Evolutionary conservation across 2,329 filamentous ascomycete species (phyloP).

Genomic region (Neonectria faginata): DNA sequence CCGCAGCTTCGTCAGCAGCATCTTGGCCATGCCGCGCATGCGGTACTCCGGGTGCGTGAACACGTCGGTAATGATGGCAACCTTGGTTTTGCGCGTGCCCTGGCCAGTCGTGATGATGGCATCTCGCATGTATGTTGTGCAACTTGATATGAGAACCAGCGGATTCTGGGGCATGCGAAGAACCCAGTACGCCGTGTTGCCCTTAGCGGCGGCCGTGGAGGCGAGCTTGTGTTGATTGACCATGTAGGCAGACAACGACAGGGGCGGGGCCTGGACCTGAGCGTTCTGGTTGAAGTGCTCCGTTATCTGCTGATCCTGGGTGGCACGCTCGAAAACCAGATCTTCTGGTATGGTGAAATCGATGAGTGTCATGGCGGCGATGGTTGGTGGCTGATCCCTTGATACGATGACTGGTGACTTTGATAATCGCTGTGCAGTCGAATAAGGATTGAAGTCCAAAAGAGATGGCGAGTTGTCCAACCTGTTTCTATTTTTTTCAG

Average conservation of each 20-base stretch:
- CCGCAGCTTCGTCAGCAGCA: constrained; percentile 49
- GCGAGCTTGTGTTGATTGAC: constrained; percentile 31
- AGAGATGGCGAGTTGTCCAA: neutral
- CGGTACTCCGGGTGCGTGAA: constrained; percentile 52
- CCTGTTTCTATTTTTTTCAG: neutral
- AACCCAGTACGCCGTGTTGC: constrained; percentile 45
- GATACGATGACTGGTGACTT: neutral
- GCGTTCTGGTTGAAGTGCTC: constrained; percentile 37
- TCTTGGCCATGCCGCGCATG: constrained; percentile 51
- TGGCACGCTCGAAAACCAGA: constrained; percentile 35
- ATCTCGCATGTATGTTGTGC: constrained; percentile 46
- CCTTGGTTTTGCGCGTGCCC: constrained; percentile 42
- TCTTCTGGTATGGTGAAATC: neutral
- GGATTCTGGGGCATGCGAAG: constrained; percentile 46
- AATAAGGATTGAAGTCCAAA: neutral
- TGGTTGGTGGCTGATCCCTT: neutral
- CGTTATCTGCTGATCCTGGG: constrained; percentile 22
- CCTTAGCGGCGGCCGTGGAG: constrained; percentile 8
- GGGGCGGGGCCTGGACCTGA: constrained; percentile 31
- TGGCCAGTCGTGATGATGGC: constrained; percentile 33
- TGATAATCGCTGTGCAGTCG: neutral
- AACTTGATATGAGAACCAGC: constrained; percentile 50
- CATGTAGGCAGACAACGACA: constrained; percentile 31
- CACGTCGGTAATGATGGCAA: constrained; percentile 51
- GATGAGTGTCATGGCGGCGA: neutral